Base-by-base conservation (phyloP, 2,329 filamentous ascomycete species). In the Rasamsonia emersonii region DNA sequence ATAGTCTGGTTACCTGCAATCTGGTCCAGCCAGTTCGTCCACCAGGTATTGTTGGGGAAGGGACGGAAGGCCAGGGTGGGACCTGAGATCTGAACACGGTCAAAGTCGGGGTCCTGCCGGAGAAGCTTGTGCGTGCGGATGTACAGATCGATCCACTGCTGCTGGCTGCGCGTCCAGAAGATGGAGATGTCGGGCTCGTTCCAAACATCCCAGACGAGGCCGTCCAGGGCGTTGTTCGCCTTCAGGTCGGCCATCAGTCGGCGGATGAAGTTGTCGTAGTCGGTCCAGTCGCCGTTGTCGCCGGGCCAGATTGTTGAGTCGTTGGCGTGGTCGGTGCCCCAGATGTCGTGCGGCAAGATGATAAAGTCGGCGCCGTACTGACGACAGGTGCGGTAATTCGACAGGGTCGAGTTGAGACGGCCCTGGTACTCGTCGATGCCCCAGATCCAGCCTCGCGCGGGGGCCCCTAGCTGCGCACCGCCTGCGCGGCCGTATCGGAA, bases 191-290 rank as follows among this genome's bases (percentile, higher is more conserved):
- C 68, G 0, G 70, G 65, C 47, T 73, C 70, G 35, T 73, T 73
- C 70, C 70, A 73, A 20, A 71, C 61, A 31, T 73, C 70, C 7
- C 66, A 48, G 0, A 66, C 52, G 0, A 73, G 40, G 0, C 54
- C 58, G 0, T 49, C 41, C 3, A 54, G 37, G 43, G 56, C 54
- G 25, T 50, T 33, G 28, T 48, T 41, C 3, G 34, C 13, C 17
- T 44, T 37, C 9, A 49, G 36, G 24, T 51, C 47, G 8, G 33
- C 20, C 20, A 47, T 35, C n/a, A 49, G 9, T 5, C 36, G 39
- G 2, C 21, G 18, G 15, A 45, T 35, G 20, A 28, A 44, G 10
- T 27, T 24, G 14, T 45, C 41, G 30, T 30, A 41, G n/a, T 52
- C 42, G 1, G 53, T 48, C 67, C 67, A 73, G 42, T 71, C 51